phyloP scores from a whole-genome alignment of 768 basidiomycete genomes.

The Austroboletus festivus region DNA sequence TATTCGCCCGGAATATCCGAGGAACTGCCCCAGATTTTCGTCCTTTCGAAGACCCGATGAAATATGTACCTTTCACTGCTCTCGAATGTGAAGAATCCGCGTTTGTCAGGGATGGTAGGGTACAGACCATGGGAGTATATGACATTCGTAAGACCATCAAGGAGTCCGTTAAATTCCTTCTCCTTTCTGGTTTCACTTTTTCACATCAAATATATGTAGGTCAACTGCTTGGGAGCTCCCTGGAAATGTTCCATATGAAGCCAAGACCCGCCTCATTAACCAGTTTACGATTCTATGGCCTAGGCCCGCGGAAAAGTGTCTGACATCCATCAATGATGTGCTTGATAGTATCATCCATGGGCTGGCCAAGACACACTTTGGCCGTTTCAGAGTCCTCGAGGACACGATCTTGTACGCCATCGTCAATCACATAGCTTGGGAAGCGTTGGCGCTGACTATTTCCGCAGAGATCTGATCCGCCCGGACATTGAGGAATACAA shows the following conservation, averaged over 20 bases:
- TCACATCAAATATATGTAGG: conserved; percentile 22
- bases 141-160: conserved; percentile 36
- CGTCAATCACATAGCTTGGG: background rate
- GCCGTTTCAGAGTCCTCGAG: conserved; percentile 37
- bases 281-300: conserved; percentile 37
- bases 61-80: conserved; percentile 10
- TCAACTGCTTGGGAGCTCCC: conserved; percentile 44
- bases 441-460: background rate
- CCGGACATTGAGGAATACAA: conserved; percentile 31
- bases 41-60: conserved; percentile 19
- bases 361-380: conserved; percentile 37
- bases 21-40: conserved; percentile 43
- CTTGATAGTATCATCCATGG: conserved; percentile 29
- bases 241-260: conserved; percentile 38
- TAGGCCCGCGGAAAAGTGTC: conserved; percentile 33
- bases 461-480: conserved; percentile 26
- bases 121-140: conserved; percentile 25
- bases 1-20: conserved; percentile 35
- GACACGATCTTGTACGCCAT: conserved; percentile 34
- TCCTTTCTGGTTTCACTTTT: background rate
- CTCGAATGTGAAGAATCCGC: conserved; percentile 1
- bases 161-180: conserved; percentile 26
- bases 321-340: conserved; percentile 31
- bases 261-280: conserved; percentile 37
- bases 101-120: background rate